Percentiles rank a stretch among this genome's conserved stretches.
Conservation (phyloP, 345 rosid genomes). For the Citropsis articulata region DNA sequence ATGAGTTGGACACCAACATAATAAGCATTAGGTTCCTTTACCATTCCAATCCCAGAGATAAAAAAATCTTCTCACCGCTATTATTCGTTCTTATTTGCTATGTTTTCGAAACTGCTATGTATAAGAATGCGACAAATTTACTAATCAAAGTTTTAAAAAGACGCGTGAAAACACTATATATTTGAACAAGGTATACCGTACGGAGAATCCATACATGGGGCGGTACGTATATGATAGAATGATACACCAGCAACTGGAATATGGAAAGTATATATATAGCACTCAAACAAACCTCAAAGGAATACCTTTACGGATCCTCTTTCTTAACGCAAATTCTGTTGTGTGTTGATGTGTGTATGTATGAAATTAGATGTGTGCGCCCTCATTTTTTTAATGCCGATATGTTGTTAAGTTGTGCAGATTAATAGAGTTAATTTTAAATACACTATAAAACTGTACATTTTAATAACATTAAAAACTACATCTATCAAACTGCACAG, state of each 20-base stretch:
- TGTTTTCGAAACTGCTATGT: neutral
- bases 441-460: too few species aligned
- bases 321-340: neutral
- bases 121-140: neutral
- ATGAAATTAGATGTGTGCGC: too few species aligned
- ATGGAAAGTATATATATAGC: neutral
- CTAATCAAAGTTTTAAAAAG: neutral
- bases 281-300: neutral
- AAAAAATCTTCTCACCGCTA: neutral
- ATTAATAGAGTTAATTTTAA: too few species aligned
- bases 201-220: neutral
- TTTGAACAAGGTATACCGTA: neutral
- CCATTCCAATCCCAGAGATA: neutral
- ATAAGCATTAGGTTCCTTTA: conserved; percentile 17
- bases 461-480: too few species aligned
- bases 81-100: neutral
- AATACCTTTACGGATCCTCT: too few species aligned
- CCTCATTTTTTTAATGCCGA: too few species aligned
- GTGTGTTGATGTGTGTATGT: too few species aligned
- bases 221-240: neutral
- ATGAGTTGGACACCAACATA: conserved; percentile 20
- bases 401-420: fast-evolving
- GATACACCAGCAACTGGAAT: neutral
- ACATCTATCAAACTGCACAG: too few species aligned
- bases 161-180: too few species aligned